Evolutionary conservation across 1,139 yeast genomes (phyloP).

Genomic region (Saccharomycopsis hybrid): DNA sequence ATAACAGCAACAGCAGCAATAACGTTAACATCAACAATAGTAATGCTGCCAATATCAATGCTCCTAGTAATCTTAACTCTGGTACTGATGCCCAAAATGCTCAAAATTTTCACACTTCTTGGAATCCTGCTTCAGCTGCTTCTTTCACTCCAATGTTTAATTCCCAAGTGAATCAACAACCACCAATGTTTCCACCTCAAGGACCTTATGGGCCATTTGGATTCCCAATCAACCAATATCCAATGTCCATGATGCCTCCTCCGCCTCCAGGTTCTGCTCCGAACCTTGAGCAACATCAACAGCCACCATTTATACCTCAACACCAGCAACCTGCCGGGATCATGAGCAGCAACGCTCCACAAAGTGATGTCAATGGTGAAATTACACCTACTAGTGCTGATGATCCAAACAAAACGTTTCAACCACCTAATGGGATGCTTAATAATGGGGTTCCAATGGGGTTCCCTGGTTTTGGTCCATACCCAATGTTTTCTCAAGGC

Average conservation of each 20-base stretch:
- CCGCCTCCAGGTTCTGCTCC: constrained; percentile 21
- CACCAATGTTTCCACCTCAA: constrained; percentile 22
- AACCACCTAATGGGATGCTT: neutral
- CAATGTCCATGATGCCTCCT: constrained; percentile 34
- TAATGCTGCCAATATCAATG: neutral
- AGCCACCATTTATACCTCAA: constrained; percentile 2
- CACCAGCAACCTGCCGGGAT: neutral
- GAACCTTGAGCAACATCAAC: neutral
- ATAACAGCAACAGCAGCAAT: neutral
- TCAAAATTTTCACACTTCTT: constrained; percentile 31
- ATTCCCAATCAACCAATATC: constrained; percentile 26
- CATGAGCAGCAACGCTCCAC: too few relatives aligned
- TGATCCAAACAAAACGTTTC: constrained; percentile 18
- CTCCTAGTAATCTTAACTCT: neutral
- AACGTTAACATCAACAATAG: neutral
- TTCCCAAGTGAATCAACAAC: constrained; percentile 22
- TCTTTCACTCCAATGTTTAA: constrained; percentile 44
- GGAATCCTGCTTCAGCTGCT: constrained; percentile 63
- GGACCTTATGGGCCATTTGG: constrained; percentile 27
- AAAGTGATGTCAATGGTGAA: too few relatives aligned
- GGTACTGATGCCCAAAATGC: neutral
- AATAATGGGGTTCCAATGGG: constrained; percentile 31
- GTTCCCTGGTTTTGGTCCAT: constrained; percentile 47
- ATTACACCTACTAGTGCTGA: neutral
- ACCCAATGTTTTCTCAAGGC: constrained; percentile 34